phyloP scores from a whole-genome alignment of 148 eudicot species.

The Vaccinium darrowii region DNA sequence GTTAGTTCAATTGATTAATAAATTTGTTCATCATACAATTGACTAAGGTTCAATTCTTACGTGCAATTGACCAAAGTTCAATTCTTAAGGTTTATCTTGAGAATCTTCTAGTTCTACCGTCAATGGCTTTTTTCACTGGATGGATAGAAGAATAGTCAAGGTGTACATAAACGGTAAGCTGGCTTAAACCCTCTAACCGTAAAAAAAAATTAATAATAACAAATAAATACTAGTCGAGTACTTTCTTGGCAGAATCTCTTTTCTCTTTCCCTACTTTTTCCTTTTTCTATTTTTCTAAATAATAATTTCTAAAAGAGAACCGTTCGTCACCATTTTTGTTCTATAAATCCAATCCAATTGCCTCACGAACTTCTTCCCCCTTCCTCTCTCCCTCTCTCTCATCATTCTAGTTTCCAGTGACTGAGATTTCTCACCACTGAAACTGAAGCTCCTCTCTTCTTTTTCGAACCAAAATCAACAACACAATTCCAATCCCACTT shows the following conservation, averaged over 20 bases:
- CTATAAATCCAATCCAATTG: conserved; percentile 17
- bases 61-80: too few species aligned
- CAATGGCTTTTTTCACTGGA: too few species aligned
- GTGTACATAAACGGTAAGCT: too few species aligned
- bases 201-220: too few species aligned
- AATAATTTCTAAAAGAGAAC: too few species aligned
- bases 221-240: not conserved
- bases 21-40: too few species aligned
- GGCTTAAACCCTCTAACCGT: too few species aligned
- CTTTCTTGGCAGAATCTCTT: not conserved
- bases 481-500: not conserved
- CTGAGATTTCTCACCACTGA: conserved; percentile 17
- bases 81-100: too few species aligned
- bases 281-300: not conserved
- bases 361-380: conserved; percentile 10
- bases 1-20: too few species aligned
- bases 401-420: conserved; percentile 1
- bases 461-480: not conserved
- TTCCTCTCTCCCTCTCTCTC: conserved; percentile 1
- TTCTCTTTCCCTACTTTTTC: not conserved
- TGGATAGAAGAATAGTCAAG: too few species aligned
- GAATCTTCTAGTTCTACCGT: too few species aligned
- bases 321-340: conserved; percentile 11
- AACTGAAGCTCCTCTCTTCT: conserved; percentile 7
- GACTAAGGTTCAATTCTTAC: too few species aligned